These are phyloP conservation scores for Ceratocystis huliohia DNA, from an alignment of 2,329 filamentous ascomycete species.

Conservation along the genomic window DNA sequence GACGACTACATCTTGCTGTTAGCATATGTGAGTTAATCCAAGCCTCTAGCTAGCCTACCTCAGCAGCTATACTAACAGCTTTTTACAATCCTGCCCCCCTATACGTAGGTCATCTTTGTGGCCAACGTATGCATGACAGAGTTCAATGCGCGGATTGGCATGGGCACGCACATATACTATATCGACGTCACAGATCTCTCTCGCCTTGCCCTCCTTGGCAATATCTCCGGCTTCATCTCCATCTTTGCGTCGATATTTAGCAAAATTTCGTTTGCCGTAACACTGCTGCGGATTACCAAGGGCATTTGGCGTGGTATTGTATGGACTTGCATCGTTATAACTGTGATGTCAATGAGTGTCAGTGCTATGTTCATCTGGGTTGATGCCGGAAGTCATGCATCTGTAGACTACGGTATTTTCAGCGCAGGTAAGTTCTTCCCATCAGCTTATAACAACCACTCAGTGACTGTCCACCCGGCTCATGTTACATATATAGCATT, in stretches of 20 bases:
- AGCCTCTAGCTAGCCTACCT: neutral
- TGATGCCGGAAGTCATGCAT: slow-evolving; percentile 7
- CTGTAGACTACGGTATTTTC: slow-evolving; percentile 22
- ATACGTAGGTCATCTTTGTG: slow-evolving; percentile 19
- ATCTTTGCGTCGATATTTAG: slow-evolving; percentile 25
- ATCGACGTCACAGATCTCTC: slow-evolving; percentile 2
- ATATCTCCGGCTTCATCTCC: slow-evolving; percentile 23
- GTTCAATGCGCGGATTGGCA: slow-evolving; percentile 19
- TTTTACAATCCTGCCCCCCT: neutral
- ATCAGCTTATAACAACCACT: neutral
- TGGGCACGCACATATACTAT: slow-evolving; percentile 22
- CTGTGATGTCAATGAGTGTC: slow-evolving; percentile 24
- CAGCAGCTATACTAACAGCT: neutral
- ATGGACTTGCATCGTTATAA: slow-evolving; percentile 25
- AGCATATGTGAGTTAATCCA: slow-evolving; percentile 24
- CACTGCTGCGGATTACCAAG: slow-evolving; percentile 25
- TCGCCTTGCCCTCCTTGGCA: slow-evolving; percentile 20
- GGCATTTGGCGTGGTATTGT: slow-evolving; percentile 22
- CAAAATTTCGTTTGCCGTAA: slow-evolving; percentile 28
- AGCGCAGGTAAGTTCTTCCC: slow-evolving; percentile 18
- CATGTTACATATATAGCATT: slow-evolving; percentile 23
- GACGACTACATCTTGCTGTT: slow-evolving; percentile 25
- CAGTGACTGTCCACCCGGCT: neutral
- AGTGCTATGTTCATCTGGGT: slow-evolving; percentile 23
- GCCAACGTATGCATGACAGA: slow-evolving; percentile 19